These are phyloP conservation scores for Rubia peregrina DNA, from an alignment of 305 asterid species.

Conservation along the genomic window DNA sequence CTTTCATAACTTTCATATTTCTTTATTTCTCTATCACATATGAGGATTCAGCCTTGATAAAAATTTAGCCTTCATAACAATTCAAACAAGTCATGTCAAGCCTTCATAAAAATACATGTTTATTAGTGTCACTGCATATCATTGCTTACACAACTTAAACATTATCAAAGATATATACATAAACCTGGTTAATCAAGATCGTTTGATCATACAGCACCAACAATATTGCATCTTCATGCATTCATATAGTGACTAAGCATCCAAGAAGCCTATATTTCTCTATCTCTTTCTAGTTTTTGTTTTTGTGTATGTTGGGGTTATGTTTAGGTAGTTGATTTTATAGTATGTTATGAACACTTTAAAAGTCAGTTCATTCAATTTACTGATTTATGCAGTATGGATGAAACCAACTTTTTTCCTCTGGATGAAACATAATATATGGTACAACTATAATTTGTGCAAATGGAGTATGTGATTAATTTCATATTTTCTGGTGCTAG, in stretches of 20 bases:
- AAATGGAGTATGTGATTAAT: neutral
- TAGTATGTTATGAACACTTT: no score
- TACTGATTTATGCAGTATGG: neutral
- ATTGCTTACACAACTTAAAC: neutral
- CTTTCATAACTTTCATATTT: neutral
- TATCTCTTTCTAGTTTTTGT: no score
- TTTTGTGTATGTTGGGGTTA: constrained; percentile 5
- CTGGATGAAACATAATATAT: neutral
- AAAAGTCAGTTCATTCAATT: no score
- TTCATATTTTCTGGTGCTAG: constrained; percentile 16
- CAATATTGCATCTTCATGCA: no score
- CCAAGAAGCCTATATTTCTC: no score
- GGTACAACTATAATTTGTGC: neutral
- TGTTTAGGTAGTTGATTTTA: neutral
- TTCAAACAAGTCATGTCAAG: no score
- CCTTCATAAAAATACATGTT: neutral
- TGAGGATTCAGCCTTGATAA: neutral
- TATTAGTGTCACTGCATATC: neutral
- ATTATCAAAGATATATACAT: neutral
- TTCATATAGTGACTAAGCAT: no score
- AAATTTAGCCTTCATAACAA: no score
- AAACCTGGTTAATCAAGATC: neutral
- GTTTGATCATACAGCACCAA: neutral
- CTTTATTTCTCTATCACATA: neutral
- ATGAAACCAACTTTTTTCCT: neutral